Evolutionary conservation across 306 rosid species (phyloP).

Genomic region (Astragalus membranaceus): DNA sequence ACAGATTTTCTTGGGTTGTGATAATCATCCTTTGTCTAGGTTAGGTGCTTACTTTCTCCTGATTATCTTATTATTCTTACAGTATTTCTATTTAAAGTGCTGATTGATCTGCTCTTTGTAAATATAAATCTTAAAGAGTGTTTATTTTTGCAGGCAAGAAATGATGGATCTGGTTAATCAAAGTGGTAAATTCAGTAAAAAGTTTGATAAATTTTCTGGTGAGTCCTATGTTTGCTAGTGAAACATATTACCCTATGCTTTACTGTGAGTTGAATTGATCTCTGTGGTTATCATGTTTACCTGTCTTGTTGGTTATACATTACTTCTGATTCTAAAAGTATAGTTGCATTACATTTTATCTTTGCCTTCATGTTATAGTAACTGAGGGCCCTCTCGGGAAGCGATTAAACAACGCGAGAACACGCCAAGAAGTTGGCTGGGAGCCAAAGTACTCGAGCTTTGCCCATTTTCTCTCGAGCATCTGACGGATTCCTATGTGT

Average conservation of each 20-base stretch:
- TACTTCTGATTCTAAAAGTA: background rate
- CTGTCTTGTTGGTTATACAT: background rate
- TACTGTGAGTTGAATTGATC: background rate
- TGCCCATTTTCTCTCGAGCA: slow-evolving; percentile 49
- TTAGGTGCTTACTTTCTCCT: slow-evolving; percentile 8
- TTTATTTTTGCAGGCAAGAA: slow-evolving; percentile 68
- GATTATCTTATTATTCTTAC: background rate
- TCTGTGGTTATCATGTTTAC: background rate
- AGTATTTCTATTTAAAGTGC: background rate
- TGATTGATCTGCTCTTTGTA: background rate
- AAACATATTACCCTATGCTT: background rate
- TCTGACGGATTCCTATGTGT: slow-evolving; percentile 16
- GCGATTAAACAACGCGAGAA: slow-evolving; percentile 76
- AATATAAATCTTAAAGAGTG: slow-evolving; percentile 2
- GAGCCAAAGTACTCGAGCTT: slow-evolving; percentile 83
- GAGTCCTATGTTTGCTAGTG: slow-evolving; percentile 9
- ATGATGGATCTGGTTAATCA: slow-evolving; percentile 68
- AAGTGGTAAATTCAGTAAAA: slow-evolving; percentile 78
- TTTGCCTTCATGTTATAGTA: slow-evolving; percentile 37
- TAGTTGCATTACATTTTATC: background rate
- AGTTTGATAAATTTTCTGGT: slow-evolving; percentile 72
- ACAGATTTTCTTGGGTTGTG: slow-evolving; percentile 80
- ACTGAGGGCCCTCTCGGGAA: slow-evolving; percentile 74
- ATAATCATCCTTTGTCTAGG: slow-evolving; percentile 92
- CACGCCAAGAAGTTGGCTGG: slow-evolving; percentile 73